These are phyloP conservation scores for Paramecium octaurelia DNA, from an alignment of 73 alveolate species.

Conservation along the genomic window DNA sequence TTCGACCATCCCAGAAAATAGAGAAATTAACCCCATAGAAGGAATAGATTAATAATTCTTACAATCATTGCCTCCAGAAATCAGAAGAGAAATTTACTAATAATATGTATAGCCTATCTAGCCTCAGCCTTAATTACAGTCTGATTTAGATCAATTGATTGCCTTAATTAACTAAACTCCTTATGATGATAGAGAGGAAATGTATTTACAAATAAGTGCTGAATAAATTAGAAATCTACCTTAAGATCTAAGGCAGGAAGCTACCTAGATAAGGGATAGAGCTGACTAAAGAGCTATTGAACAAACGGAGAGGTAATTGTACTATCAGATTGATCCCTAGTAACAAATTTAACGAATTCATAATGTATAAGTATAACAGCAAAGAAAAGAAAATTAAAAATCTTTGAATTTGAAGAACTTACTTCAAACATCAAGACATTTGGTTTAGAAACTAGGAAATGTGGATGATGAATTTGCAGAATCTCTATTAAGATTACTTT, in stretches of 20 bases:
- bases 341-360: background rate
- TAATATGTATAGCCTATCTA: background rate
- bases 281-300: background rate
- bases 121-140: background rate
- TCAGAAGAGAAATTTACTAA: background rate
- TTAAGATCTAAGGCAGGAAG: background rate
- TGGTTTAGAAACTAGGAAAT: background rate
- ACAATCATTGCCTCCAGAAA: background rate
- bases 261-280: background rate
- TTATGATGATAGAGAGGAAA: background rate
- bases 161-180: background rate
- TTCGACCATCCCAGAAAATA: background rate
- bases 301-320: background rate
- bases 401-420: background rate
- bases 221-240: background rate
- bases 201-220: background rate
- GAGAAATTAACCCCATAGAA: background rate
- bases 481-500: background rate
- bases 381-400: background rate
- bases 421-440: background rate
- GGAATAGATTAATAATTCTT: background rate
- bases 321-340: background rate
- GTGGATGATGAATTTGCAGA: constrained; percentile 44
- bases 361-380: background rate
- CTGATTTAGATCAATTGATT: background rate